Base-by-base conservation (phyloP, 805 yeast genomes). In the Yueomyces sp. region DNA sequence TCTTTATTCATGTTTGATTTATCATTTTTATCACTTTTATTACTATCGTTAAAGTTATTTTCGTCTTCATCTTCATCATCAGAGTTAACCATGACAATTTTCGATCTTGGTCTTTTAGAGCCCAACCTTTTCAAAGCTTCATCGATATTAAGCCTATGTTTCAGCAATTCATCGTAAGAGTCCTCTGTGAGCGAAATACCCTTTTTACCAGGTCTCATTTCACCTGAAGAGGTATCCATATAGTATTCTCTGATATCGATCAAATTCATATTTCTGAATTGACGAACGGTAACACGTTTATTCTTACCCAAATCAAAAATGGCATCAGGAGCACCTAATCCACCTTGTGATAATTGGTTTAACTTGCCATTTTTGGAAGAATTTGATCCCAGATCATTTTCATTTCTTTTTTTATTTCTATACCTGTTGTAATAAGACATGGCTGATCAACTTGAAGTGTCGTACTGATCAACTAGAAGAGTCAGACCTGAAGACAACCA, bases 191-290 rank as follows among this genome's bases (percentile, higher is more conserved):
- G 47, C 4, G 65, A 61, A 5, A 62, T 62, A 26, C 66, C 81
- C 62, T 88, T 88, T 55, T 77, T 81, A 1, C 95, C 94, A 0
- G 97, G 97, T 47, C 71, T 71, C 65, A 72, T 68, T 47, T 77
- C 80, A 4, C 81, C 81, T 7, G 67, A 64, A 3, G 67, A 60
- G n/a, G 68, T 65, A 41, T 77, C 75, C 42, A 68, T 69, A 60
- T 85, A 88, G 64, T 69, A 86, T 58, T 88, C 96, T 46, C 97
- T 73, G 43, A 88, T 83, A 54, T 88, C 95, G 11, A 90, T 76
- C 50, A 87, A 64, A 33, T 73, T 74, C 44, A 67, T 65, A 42
- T 79, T 78, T 44, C 82, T 79, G 67, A 77, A 88, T 50, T 73
- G 74, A 45, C 86, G 71, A 19, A 90, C 86, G 0, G 85, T 75